A percentile compares a stretch with the other conserved stretches of the same genome.
These are phyloP conservation scores for Vitis rotundifolia DNA, from an alignment of 164 flowering plant genomes.

Conservation along the genomic window DNA sequence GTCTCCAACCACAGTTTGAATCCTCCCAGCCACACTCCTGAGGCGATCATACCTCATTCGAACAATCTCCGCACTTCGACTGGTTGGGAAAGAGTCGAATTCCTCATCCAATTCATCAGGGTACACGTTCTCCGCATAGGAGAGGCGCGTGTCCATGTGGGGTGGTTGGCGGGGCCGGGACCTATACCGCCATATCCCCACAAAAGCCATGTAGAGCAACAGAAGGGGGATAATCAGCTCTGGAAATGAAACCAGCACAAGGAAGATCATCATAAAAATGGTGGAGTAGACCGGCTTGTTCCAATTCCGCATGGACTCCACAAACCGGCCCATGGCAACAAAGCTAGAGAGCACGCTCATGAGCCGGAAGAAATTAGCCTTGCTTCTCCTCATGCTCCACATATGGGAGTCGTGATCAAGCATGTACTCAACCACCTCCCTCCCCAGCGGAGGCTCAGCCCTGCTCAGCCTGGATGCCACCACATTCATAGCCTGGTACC, in stretches of 20 bases:
- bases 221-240: constrained; percentile 55
- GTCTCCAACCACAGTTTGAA: constrained; percentile 67
- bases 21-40: constrained; percentile 59
- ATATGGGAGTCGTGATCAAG: constrained; percentile 63
- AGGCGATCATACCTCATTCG: constrained; percentile 64
- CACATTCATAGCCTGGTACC: constrained; percentile 58
- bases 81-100: constrained; percentile 63
- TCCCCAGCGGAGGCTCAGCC: constrained; percentile 58
- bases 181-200: constrained; percentile 54
- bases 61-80: constrained; percentile 48
- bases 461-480: constrained; percentile 52
- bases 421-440: constrained; percentile 76
- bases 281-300: constrained; percentile 45
- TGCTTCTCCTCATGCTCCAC: constrained; percentile 83
- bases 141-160: constrained; percentile 63
- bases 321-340: constrained; percentile 28
- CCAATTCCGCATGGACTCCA: constrained; percentile 50
- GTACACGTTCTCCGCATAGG: constrained; percentile 54
- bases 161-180: constrained; percentile 53
- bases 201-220: constrained; percentile 34
- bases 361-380: constrained; percentile 60
- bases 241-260: constrained; percentile 40
- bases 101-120: constrained; percentile 70
- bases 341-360: constrained; percentile 43
- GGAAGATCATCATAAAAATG: constrained; percentile 26